phyloP scores from a whole-genome alignment of 2,329 filamentous ascomycete genomes.

The Phyllosticta citribraziliensis region DNA sequence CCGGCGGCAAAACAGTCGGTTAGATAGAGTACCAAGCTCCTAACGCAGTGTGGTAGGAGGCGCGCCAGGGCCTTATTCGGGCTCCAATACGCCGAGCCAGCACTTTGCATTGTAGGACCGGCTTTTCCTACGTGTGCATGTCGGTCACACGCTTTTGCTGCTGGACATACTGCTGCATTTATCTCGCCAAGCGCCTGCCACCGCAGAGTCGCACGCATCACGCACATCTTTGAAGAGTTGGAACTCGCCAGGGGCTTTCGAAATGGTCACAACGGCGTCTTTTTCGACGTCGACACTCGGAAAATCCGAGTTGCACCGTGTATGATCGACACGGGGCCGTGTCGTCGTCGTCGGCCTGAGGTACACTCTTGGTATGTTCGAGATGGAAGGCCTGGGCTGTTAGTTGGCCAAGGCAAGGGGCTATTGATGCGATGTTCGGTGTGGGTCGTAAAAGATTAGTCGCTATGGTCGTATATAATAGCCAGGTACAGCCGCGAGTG shows the following conservation, averaged over 20 bases:
- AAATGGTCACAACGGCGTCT: background rate
- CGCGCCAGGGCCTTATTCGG: background rate
- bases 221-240: background rate
- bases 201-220: background rate
- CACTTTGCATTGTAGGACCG: background rate
- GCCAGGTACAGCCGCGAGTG: background rate
- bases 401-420: background rate
- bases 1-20: background rate
- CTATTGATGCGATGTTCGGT: background rate
- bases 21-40: background rate
- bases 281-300: background rate
- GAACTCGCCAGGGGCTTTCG: background rate
- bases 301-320: background rate
- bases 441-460: background rate
- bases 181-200: background rate
- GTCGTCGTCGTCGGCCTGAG: background rate
- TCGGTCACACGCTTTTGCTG: background rate
- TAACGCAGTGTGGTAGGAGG: background rate
- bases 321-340: background rate
- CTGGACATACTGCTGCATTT: background rate
- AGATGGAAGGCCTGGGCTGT: background rate
- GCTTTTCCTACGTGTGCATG: background rate
- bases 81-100: background rate
- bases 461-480: background rate
- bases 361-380: background rate